Conservation (phyloP, 2,329 filamentous ascomycete species). For the Teratosphaeria zuluensis region DNA sequence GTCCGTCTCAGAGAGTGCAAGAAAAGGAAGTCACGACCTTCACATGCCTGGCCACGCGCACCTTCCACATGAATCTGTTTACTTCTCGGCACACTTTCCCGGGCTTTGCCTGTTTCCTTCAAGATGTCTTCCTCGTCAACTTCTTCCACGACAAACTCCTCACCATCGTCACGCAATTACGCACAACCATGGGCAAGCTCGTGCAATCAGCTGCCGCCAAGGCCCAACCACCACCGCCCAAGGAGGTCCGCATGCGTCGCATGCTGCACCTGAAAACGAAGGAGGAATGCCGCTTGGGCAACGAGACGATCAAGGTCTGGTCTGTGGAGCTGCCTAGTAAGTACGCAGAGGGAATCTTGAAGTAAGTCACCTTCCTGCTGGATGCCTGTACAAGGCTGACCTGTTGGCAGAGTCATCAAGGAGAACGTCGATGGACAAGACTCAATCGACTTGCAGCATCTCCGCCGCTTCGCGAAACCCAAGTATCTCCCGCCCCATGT, state of each 20-base stretch:
- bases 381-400: background rate
- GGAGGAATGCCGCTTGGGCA: slow-evolving; percentile 39
- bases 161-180: background rate
- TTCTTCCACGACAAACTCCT: background rate
- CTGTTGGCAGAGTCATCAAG: slow-evolving; percentile 34
- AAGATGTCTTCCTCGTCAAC: background rate
- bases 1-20: background rate
- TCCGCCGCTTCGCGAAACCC: slow-evolving; percentile 64
- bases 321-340: slow-evolving; percentile 64
- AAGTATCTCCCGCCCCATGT: slow-evolving; percentile 27
- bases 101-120: background rate
- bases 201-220: background rate
- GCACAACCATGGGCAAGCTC: background rate
- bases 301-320: slow-evolving; percentile 51
- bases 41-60: background rate
- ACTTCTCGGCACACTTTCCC: background rate
- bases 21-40: background rate
- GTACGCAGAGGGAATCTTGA: slow-evolving; percentile 61
- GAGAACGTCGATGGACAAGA: slow-evolving; percentile 34
- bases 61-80: background rate
- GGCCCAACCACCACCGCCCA: background rate
- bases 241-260: slow-evolving; percentile 11
- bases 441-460: slow-evolving; percentile 42
- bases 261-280: slow-evolving; percentile 38
- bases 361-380: slow-evolving; percentile 40